phyloP scores from a whole-genome alignment of 352 stramenopile genomes.

The Phytophthora multivora region DNA sequence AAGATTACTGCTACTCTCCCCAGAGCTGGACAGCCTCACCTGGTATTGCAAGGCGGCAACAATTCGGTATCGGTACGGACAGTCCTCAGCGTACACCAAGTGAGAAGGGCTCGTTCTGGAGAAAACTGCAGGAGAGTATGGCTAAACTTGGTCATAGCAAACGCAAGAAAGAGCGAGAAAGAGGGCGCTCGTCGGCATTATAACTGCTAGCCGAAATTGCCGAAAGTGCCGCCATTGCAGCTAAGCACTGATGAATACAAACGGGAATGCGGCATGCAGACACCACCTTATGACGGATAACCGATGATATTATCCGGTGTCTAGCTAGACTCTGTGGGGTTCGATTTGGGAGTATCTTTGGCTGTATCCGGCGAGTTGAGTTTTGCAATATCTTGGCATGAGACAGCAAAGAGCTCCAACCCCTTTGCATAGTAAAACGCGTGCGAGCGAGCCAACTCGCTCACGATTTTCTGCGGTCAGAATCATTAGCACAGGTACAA shows the following conservation, averaged over 20 bases:
- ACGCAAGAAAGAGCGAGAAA: slow-evolving; percentile 55
- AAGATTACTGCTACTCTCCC: slow-evolving; percentile 84
- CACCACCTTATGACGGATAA: no score
- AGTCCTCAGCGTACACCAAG: slow-evolving; percentile 47
- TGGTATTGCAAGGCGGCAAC: slow-evolving; percentile 65
- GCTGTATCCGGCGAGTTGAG: slow-evolving; percentile 24
- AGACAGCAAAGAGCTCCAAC: slow-evolving; percentile 65
- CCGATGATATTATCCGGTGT: background rate
- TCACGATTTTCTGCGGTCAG: slow-evolving; percentile 64
- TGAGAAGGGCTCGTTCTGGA: slow-evolving; percentile 68
- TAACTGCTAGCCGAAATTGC: slow-evolving; percentile 7
- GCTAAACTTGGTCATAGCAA: slow-evolving; percentile 63
- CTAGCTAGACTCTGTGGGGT: slow-evolving; percentile 12
- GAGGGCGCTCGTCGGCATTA: slow-evolving; percentile 31
- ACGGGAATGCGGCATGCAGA: background rate
- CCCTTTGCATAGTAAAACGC: slow-evolving; percentile 81
- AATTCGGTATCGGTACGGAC: slow-evolving; percentile 71
- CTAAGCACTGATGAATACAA: background rate
- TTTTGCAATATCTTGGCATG: slow-evolving; percentile 55
- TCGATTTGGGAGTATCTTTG: slow-evolving; percentile 18
- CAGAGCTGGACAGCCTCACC: slow-evolving; percentile 86
- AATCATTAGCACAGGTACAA: background rate
- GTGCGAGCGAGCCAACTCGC: slow-evolving; percentile 72
- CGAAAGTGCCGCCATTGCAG: background rate
- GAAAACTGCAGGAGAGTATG: slow-evolving; percentile 75